Conservation (phyloP, 768 basidiomycete species). For the Cystobasidiopsis lactophilus region DNA sequence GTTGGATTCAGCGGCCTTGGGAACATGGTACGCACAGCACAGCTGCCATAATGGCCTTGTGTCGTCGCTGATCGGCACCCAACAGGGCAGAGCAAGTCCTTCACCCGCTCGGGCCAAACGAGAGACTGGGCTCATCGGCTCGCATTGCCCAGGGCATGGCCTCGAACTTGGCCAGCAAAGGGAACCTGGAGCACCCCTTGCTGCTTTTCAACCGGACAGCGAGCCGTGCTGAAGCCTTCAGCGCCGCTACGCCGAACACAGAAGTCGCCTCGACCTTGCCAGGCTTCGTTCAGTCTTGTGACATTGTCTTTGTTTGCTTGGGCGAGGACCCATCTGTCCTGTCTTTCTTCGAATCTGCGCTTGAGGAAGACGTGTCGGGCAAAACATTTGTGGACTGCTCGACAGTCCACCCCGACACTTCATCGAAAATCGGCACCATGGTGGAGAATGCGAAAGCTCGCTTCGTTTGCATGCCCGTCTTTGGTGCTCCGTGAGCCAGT, state of each 20-base stretch:
- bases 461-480: constrained; percentile 6
- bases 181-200: constrained; percentile 2
- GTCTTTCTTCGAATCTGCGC: constrained; percentile 1
- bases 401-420: constrained; percentile 4
- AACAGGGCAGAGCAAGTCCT: too few species aligned
- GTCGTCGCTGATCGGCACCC: too few species aligned
- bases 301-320: constrained; percentile 11
- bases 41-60: too few species aligned
- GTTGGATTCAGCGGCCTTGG: too few species aligned
- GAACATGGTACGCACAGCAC: too few species aligned
- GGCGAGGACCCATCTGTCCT: constrained; percentile 8
- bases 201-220: constrained; percentile 5
- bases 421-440: not conserved
- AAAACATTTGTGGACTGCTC: constrained; percentile 9
- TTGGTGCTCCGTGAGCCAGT: not conserved
- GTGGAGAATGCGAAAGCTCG: not conserved
- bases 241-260: not conserved
- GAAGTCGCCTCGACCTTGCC: not conserved
- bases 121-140: too few species aligned
- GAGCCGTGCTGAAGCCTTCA: not conserved
- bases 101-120: too few species aligned
- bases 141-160: constrained; percentile 8
- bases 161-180: constrained; percentile 8
- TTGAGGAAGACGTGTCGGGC: constrained; percentile 1
- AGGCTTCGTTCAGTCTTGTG: constrained; percentile 1